Conservation (phyloP, 305 asterid genomes). For the Euphrasia arctica region DNA sequence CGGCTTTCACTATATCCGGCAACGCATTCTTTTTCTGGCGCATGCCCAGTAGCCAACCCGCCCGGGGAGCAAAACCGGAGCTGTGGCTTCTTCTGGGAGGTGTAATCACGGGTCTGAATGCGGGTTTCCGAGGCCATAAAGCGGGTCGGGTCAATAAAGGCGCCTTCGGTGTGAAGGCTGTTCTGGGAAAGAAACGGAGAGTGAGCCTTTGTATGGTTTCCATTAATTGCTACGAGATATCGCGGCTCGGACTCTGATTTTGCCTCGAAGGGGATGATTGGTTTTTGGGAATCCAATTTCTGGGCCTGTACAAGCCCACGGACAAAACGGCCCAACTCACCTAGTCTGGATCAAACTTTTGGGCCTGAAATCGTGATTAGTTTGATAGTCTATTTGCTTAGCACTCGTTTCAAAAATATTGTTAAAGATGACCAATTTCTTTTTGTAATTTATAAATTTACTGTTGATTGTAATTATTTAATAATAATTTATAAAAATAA, state of each 20-base stretch:
- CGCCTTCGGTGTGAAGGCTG: slow-evolving; percentile 23
- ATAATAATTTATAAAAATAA: too few species aligned
- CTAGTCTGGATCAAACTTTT: too few species aligned
- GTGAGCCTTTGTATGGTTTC: slow-evolving; percentile 49
- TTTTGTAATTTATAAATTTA: too few species aligned
- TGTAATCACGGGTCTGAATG: slow-evolving; percentile 27
- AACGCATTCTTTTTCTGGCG: slow-evolving; percentile 44
- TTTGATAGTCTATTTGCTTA: too few species aligned
- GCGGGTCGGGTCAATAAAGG: slow-evolving; percentile 37
- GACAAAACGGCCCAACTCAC: not conserved
- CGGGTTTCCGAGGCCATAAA: slow-evolving; percentile 20
- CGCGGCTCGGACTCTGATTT: not conserved
- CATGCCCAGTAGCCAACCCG: slow-evolving; percentile 74
- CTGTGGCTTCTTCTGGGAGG: slow-evolving; percentile 29
- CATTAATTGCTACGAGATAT: slow-evolving; percentile 29
- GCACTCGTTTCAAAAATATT: too few species aligned
- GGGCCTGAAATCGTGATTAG: too few species aligned
- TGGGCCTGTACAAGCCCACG: slow-evolving; percentile 12
- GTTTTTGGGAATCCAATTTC: not conserved
- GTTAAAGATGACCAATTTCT: too few species aligned
- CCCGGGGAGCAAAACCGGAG: slow-evolving; percentile 38
- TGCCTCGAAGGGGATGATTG: not conserved
- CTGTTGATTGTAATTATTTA: too few species aligned
- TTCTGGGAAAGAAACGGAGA: slow-evolving; percentile 38
- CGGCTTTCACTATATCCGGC: slow-evolving; percentile 85